phyloP scores from a whole-genome alignment of 108 stramenopile species.

The Nitzschia inconspicua region DNA sequence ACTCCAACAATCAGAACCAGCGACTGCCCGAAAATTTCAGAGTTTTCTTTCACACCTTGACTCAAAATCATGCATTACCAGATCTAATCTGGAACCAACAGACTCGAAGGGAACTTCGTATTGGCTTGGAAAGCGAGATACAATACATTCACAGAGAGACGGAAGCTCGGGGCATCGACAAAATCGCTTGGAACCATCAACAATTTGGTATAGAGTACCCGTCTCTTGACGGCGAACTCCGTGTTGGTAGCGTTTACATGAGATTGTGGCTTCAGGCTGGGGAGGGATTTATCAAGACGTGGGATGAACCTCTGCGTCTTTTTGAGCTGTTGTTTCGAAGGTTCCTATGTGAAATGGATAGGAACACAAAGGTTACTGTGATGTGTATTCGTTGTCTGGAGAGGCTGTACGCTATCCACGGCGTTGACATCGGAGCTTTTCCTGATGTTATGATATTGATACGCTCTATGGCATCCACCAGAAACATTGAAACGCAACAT shows the following conservation, averaged over 20 bases:
- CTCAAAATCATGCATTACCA: conserved; percentile 66
- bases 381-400: conserved; percentile 72
- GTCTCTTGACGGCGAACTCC: conserved; percentile 57
- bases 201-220: conserved; percentile 77
- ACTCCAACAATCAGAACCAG: conserved; percentile 5
- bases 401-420: conserved; percentile 62
- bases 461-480: conserved; percentile 57
- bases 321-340: conserved; percentile 73
- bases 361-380: conserved; percentile 52
- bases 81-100: conserved; percentile 86
- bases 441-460: conserved; percentile 74
- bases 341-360: conserved; percentile 72
- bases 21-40: conserved; percentile 40
- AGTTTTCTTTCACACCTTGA: conserved; percentile 67
- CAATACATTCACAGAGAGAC: conserved; percentile 50
- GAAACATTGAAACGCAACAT: conserved; percentile 67
- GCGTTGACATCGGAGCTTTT: conserved; percentile 57
- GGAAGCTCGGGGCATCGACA: conserved; percentile 44
- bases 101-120: conserved; percentile 69
- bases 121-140: conserved; percentile 69
- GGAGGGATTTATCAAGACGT: conserved; percentile 60
- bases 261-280: conserved; percentile 73
- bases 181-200: conserved; percentile 82
- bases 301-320: conserved; percentile 69
- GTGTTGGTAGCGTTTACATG: conserved; percentile 77